Evolutionary conservation across 192 early-diverging fungal species (phyloP).

Genomic region (Backusella westeae): DNA sequence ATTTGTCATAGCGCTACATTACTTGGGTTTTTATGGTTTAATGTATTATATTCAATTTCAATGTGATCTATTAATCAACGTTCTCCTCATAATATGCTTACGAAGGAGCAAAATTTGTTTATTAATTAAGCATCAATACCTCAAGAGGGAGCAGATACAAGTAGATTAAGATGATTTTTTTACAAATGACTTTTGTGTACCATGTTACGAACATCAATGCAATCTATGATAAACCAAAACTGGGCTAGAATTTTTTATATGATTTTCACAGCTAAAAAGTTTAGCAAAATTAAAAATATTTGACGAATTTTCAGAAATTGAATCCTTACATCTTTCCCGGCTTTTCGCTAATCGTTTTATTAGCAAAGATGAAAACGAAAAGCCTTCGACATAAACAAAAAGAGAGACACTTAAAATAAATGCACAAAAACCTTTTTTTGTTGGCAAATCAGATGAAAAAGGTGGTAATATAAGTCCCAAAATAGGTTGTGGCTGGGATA

Average conservation of each 20-base stretch:
- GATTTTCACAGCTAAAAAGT: not conserved
- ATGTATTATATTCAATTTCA: too few relatives aligned
- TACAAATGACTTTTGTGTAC: too few relatives aligned
- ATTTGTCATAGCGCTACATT: too few relatives aligned
- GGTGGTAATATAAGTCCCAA: not conserved
- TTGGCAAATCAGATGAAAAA: not conserved
- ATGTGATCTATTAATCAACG: too few relatives aligned
- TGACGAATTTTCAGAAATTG: not conserved
- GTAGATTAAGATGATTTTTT: too few relatives aligned
- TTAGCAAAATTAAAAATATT: not conserved
- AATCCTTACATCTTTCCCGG: not conserved
- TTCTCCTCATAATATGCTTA: too few relatives aligned
- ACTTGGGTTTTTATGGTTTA: too few relatives aligned
- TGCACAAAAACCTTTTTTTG: not conserved
- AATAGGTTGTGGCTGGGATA: slow-evolving; percentile 4
- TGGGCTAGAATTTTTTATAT: not conserved
- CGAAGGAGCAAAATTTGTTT: too few relatives aligned
- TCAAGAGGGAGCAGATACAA: too few relatives aligned
- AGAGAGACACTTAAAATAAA: not conserved
- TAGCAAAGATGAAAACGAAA: not conserved
- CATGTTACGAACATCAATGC: too few relatives aligned
- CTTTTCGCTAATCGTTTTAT: not conserved
- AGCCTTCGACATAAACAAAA: not conserved
- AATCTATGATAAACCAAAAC: not conserved
- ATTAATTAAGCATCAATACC: too few relatives aligned